These are phyloP conservation scores for Verticillium isaacii DNA, from an alignment of 2,329 filamentous ascomycete species.

Conservation along the genomic window DNA sequence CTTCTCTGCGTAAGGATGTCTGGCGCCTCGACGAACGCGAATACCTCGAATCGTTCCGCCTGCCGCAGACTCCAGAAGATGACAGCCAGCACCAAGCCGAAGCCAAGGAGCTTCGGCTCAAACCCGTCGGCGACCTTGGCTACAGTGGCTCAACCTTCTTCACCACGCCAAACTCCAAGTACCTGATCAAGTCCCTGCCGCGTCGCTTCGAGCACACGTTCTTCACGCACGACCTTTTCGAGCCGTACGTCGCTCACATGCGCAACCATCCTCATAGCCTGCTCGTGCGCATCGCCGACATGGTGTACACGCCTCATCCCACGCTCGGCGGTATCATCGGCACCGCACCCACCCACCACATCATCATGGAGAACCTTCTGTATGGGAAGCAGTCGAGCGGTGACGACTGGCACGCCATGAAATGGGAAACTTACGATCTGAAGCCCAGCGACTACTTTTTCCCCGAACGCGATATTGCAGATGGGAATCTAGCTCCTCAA, in stretches of 20 bases:
- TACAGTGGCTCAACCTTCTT: conserved; percentile 77
- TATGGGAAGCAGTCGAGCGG: conserved; percentile 49
- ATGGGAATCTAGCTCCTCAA: conserved; percentile 57
- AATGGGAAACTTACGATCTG: conserved; percentile 70
- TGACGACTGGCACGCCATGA: conserved; percentile 23
- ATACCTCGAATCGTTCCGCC: conserved; percentile 31
- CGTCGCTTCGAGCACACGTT: conserved; percentile 66
- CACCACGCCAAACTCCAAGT: conserved; percentile 59
- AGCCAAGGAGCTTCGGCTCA: conserved; percentile 30
- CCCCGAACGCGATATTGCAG: conserved; percentile 66
- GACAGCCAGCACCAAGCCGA: conserved; percentile 44
- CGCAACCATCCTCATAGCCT: conserved; percentile 52
- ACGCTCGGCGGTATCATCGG: conserved; percentile 58
- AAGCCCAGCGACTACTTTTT: conserved; percentile 74
- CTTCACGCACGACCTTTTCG: conserved; percentile 62
- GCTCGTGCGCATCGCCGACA: conserved; percentile 67
- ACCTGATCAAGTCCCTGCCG: conserved; percentile 67
- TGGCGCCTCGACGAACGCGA: conserved; percentile 30
- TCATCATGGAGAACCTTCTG: conserved; percentile 74
- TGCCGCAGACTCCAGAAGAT: conserved; percentile 5
- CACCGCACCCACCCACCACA: conserved; percentile 63
- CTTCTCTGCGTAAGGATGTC: conserved; percentile 20
- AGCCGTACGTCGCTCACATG: conserved; percentile 63
- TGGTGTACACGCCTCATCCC: conserved; percentile 50
- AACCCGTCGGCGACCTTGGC: conserved; percentile 62